Conservation (phyloP, 169 alveolate species). For the Babesia bigemina region DNA sequence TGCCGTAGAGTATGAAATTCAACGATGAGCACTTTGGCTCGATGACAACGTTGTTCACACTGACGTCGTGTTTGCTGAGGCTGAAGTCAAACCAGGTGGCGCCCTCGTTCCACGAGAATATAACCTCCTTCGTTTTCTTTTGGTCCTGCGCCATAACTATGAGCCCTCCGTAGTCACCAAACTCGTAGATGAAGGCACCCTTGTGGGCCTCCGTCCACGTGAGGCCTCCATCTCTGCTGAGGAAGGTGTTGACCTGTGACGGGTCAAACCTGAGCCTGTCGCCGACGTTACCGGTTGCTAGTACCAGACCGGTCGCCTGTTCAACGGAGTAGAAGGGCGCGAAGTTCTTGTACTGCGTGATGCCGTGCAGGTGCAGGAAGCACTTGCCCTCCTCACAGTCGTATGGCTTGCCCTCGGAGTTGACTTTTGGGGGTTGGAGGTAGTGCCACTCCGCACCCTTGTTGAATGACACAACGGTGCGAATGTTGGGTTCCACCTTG, state of each 20-base stretch:
- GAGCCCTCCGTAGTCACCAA: conserved; percentile 99
- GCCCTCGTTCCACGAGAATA: conserved; percentile 95
- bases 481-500: conserved; percentile 74
- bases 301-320: conserved; percentile 95
- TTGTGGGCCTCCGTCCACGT: conserved; percentile 96
- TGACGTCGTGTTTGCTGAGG: conserved; percentile 85
- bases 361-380: conserved; percentile 92
- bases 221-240: conserved; percentile 97
- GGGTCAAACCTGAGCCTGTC: conserved; percentile 80
- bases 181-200: conserved; percentile 97
- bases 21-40: conserved; percentile 95
- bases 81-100: conserved; percentile 94
- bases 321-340: conserved; percentile 95
- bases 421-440: conserved; percentile 93
- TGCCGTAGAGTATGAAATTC: conserved; percentile 94
- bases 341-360: conserved; percentile 84
- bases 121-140: conserved; percentile 84
- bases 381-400: conserved; percentile 91
- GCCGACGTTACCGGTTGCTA: conserved; percentile 97
- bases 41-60: conserved; percentile 91
- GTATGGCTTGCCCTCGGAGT: conserved; percentile 88
- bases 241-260: conserved; percentile 91
- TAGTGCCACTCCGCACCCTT: conserved; percentile 97
- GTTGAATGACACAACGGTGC: conserved; percentile 95
- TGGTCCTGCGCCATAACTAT: conserved; percentile 95